Evolutionary conservation across 441 rosid genomes (phyloP), one percentile per base, ranked within the genome.

Genomic region (Cnidoscolus chayamansa): DNA sequence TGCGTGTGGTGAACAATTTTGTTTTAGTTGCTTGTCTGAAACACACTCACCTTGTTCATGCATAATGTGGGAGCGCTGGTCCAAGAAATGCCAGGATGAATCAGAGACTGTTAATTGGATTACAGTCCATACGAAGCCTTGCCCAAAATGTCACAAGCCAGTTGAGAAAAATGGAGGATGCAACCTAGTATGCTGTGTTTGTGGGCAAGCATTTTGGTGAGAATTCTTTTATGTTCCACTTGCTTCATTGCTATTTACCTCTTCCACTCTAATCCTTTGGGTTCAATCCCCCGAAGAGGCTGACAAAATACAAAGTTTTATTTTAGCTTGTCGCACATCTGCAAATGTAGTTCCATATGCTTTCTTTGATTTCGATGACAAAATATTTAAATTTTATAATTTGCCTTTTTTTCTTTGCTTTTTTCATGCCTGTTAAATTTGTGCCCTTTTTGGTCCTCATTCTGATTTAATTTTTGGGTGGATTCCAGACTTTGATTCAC

Each of bases 41-140:
- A 83, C 89, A 11, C 98, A 93, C 70, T 93, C 98, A 0, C 98
- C 98, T 48, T 93, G 98, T 80, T 90, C 98, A 30, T 93, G 98
- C 79, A 67, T 78, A 63, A 93, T 93, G 92, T 93, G 98, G 98
- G 87, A 90, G 62, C 84, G 78, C 4, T 93, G 98, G 98, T 73
- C 79, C 68, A 90, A 90, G 83, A 92, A 92, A 72, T 88, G 94
- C 71, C 81, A 58, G 7, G 92, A 92, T 77, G 91, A 85, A 80
- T 88, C 91, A 0, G 90, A 82, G 77, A 84, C 93, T 4, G 86
- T 85, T 63, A 86, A 88, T 60, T 90, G 94, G 91, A 81, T 88
- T 20, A 84, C 90, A n/a, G 86, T 82, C 68, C 86, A 92, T 70
- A 90, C 94, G 12, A 90, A 88, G 80, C 84, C 83, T 25, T 92